phyloP scores from a whole-genome alignment of 2,329 filamentous ascomycete genomes.

The Xylariaceae sp. region DNA sequence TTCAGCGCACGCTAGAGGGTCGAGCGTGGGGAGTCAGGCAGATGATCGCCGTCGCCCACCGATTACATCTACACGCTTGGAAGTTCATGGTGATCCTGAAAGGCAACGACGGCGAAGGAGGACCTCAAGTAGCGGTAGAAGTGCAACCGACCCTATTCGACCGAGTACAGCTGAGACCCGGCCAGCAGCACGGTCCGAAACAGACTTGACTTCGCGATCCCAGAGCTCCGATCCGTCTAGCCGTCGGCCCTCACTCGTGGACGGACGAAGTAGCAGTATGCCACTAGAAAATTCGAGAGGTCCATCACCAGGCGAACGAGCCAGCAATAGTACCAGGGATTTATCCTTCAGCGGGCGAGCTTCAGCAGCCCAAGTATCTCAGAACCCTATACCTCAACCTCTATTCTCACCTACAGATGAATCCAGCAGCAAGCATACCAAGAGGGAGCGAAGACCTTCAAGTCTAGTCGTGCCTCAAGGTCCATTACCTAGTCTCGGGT shows the following conservation, averaged over 20 bases:
- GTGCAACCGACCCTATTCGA: constrained; percentile 56
- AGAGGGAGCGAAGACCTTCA: constrained; percentile 44
- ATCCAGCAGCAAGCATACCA: constrained; percentile 27
- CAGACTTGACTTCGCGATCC: constrained; percentile 61
- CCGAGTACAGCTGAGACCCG: constrained; percentile 50
- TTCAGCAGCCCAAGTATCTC: constrained; percentile 27
- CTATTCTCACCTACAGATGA: constrained; percentile 27
- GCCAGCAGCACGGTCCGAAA: constrained; percentile 66
- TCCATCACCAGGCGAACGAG: constrained; percentile 30
- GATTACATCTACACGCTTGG: constrained; percentile 54
- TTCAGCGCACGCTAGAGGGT: constrained; percentile 39
- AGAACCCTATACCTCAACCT: constrained; percentile 25
- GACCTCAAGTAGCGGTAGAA: constrained; percentile 61
- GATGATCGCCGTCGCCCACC: constrained; percentile 61
- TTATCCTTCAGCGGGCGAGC: constrained; percentile 48
- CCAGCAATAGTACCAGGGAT: constrained; percentile 31
- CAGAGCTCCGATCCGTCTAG: constrained; percentile 46
- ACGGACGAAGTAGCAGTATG: constrained; percentile 50
- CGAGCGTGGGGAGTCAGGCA: constrained; percentile 49
- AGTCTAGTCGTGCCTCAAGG: constrained; percentile 47
- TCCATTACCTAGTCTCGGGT: constrained; percentile 40
- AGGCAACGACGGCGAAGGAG: constrained; percentile 52
- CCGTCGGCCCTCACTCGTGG: constrained; percentile 48
- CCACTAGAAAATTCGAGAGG: constrained; percentile 37
- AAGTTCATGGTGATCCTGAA: constrained; percentile 55